phyloP scores from a whole-genome alignment of 805 yeast genomes.

The Saccharomycopsis schoenii region DNA sequence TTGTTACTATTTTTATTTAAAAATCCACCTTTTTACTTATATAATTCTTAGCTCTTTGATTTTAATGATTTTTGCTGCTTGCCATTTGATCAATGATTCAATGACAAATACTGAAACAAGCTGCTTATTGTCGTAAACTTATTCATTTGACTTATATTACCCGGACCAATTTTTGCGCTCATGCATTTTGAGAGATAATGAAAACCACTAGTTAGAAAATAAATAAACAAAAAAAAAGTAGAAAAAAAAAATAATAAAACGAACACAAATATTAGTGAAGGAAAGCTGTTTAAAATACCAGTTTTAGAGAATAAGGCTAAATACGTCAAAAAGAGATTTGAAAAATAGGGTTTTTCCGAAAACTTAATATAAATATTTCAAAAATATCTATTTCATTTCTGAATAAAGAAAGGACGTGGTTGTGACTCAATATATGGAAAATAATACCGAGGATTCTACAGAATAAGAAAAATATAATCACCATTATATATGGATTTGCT shows the following conservation, averaged over 20 bases:
- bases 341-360: not conserved
- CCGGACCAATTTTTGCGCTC: not conserved
- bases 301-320: not conserved
- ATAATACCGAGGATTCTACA: not conserved
- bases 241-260: no score
- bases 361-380: no score
- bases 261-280: not conserved
- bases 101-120: no score
- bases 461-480: not conserved
- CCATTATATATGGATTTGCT: not conserved
- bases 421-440: not conserved
- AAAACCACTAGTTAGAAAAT: not conserved
- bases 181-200: not conserved
- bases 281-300: no score
- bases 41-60: no score
- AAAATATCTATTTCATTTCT: no score
- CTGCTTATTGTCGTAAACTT: no score
- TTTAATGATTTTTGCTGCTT: no score
- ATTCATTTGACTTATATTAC: not conserved
- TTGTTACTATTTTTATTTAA: not conserved
- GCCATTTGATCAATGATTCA: no score
- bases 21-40: no score
- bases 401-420: no score
- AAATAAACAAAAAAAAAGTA: no score
- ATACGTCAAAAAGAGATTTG: not conserved